Evolutionary conservation across 192 early-diverging fungal genomes (phyloP).

Genomic region (Entomortierella parvispora): DNA sequence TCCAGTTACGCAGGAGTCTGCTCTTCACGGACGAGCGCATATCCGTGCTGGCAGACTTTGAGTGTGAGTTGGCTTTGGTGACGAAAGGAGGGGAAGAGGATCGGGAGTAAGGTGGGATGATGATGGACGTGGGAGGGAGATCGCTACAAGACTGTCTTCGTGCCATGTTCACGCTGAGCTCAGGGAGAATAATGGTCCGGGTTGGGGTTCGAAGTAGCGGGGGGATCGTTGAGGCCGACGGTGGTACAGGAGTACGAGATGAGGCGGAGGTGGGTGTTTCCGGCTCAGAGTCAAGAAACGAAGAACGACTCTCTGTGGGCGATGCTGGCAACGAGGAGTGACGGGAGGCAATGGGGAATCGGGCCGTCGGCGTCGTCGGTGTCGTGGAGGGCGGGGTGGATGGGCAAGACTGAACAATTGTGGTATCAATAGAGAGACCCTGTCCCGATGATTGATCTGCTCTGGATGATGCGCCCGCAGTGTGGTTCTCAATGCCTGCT

Average conservation of each 20-base stretch:
- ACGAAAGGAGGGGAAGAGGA: constrained; percentile 36
- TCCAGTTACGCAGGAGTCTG: constrained; percentile 50
- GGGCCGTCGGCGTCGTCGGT: background rate
- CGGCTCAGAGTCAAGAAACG: background rate
- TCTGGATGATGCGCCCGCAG: background rate
- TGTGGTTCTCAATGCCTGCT: background rate
- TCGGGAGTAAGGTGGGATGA: constrained; percentile 48
- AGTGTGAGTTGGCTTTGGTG: constrained; percentile 36
- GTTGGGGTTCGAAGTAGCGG: constrained; percentile 9
- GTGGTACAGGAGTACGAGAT: constrained; percentile 2
- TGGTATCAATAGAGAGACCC: background rate
- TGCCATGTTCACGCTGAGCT: constrained; percentile 26
- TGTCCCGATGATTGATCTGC: background rate
- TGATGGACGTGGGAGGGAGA: constrained; percentile 42
- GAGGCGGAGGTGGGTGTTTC: background rate
- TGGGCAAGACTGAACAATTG: background rate
- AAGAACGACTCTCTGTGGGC: background rate
- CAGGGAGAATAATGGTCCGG: constrained; percentile 19
- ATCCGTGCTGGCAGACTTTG: constrained; percentile 40
- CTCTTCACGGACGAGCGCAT: constrained; percentile 49
- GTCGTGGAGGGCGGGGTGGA: constrained; percentile 1
- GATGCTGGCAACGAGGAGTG: background rate
- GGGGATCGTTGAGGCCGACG: constrained; percentile 13
- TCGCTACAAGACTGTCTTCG: constrained; percentile 47
- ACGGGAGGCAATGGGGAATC: constrained; percentile 27